These are phyloP conservation scores for Pyracantha coccinea DNA, from an alignment of 331 rosid species.

Conservation along the genomic window DNA sequence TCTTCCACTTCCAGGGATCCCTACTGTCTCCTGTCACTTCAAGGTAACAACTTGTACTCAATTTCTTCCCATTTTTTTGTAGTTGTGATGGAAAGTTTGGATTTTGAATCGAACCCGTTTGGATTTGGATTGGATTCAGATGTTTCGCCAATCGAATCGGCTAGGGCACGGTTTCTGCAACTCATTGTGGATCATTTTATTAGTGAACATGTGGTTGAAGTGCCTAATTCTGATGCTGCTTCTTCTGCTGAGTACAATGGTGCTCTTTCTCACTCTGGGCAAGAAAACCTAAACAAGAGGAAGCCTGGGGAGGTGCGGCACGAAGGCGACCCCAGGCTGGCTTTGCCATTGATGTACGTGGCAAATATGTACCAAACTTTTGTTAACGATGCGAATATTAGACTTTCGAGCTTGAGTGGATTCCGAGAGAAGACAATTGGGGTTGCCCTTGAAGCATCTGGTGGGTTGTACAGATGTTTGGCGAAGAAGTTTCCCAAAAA, in stretches of 20 bases:
- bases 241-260: conserved; percentile 11
- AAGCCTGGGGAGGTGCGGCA: conserved; percentile 62
- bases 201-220: conserved; percentile 43
- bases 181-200: conserved; percentile 81
- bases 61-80: not conserved
- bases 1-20: conserved; percentile 35
- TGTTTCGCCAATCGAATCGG: conserved; percentile 75
- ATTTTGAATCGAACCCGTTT: conserved; percentile 22
- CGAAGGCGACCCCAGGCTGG: conserved; percentile 73
- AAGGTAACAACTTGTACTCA: conserved; percentile 32
- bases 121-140: conserved; percentile 31
- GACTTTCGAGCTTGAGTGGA: conserved; percentile 81
- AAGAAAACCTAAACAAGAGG: conserved; percentile 73
- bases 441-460: conserved; percentile 98
- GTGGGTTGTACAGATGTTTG: conserved; percentile 87
- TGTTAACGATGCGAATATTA: conserved; percentile 65
- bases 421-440: conserved; percentile 88
- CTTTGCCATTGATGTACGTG: conserved; percentile 89
- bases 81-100: not conserved
- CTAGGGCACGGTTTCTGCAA: conserved; percentile 77
- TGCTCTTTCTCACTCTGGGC: conserved; percentile 34
- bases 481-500: conserved; percentile 94
- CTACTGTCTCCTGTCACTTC: conserved; percentile 44
- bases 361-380: conserved; percentile 86
- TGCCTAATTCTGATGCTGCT: conserved; percentile 52